These are phyloP conservation scores for Suillus decipiens DNA, from an alignment of 768 basidiomycete species.

Conservation along the genomic window DNA sequence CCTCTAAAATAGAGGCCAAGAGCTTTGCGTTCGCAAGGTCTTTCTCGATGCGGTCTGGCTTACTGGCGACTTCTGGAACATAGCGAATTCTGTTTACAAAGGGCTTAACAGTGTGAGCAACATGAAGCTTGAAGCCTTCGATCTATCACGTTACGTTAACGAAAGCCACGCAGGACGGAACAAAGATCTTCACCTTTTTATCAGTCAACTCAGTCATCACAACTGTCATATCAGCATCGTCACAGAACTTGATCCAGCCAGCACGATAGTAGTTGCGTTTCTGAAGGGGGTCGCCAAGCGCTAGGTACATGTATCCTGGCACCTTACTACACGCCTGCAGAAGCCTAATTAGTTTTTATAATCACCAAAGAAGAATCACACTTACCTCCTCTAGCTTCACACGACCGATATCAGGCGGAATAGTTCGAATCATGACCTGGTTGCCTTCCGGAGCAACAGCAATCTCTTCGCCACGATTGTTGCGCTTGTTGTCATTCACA, in stretches of 20 bases:
- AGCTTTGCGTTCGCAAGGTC: conserved; percentile 77
- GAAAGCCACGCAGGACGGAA: conserved; percentile 6
- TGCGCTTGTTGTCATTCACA: conserved; percentile 44
- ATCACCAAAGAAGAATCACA: conserved; percentile 12
- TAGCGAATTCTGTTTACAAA: conserved; percentile 78
- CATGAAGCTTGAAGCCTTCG: conserved; percentile 92
- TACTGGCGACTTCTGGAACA: conserved; percentile 80
- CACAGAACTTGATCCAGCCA: conserved; percentile 87
- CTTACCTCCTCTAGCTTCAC: conserved; percentile 87
- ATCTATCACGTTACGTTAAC: conserved; percentile 54
- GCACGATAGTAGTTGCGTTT: conserved; percentile 94
- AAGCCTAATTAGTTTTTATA: conserved; percentile 12
- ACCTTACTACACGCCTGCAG: conserved; percentile 71
- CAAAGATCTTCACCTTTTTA: conserved; percentile 64
- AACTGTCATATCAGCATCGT: conserved; percentile 78
- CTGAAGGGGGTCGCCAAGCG: conserved; percentile 88
- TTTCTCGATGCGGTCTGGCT: conserved; percentile 76
- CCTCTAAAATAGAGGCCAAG: conserved; percentile 76
- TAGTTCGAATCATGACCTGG: conserved; percentile 93
- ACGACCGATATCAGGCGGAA: conserved; percentile 90
- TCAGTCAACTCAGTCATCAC: conserved; percentile 78
- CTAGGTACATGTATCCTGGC: conserved; percentile 85
- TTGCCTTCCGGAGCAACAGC: conserved; percentile 76
- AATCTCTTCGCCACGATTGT: conserved; percentile 68
- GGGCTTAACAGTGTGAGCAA: conserved; percentile 77